Conservation (phyloP, 805 yeast species). For the Grigorovia transvaalensis region DNA sequence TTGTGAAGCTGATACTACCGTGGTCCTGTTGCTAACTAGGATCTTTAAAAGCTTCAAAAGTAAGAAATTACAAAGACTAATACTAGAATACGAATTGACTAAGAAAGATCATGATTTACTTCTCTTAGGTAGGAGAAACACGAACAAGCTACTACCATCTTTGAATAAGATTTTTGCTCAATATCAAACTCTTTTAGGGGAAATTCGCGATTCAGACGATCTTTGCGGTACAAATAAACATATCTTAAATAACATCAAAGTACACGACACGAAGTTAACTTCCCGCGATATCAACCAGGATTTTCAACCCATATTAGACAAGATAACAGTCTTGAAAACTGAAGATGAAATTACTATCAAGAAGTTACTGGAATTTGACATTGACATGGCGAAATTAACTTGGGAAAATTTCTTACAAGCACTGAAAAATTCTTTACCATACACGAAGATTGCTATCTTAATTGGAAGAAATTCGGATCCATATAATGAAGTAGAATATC, state of each 20-base stretch:
- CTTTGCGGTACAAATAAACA: neutral
- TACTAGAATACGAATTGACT: constrained; percentile 49
- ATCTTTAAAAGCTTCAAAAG: constrained; percentile 42
- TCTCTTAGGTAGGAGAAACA: constrained; percentile 15
- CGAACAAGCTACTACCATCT: constrained; percentile 23
- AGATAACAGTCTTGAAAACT: constrained; percentile 28
- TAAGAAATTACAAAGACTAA: constrained; percentile 40
- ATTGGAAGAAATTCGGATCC: constrained; percentile 38
- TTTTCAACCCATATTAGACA: constrained; percentile 22
- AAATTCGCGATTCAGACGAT: constrained; percentile 8
- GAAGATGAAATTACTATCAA: constrained; percentile 31
- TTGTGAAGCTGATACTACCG: constrained; percentile 53
- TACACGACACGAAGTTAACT: neutral
- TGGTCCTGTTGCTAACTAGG: constrained; percentile 41
- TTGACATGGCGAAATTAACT: constrained; percentile 16
- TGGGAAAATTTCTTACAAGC: constrained; percentile 24
- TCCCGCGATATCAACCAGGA: neutral
- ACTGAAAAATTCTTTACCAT: constrained; percentile 28
- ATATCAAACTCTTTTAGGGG: constrained; percentile 10
- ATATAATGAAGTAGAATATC: constrained; percentile 39
- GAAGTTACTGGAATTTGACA: constrained; percentile 21
- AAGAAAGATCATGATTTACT: constrained; percentile 25
- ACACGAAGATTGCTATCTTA: constrained; percentile 26
- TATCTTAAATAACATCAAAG: neutral
- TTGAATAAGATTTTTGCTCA: constrained; percentile 9